phyloP scores from a whole-genome alignment of 2,329 filamentous ascomycete genomes.

The Aspergillus fumigatus region DNA sequence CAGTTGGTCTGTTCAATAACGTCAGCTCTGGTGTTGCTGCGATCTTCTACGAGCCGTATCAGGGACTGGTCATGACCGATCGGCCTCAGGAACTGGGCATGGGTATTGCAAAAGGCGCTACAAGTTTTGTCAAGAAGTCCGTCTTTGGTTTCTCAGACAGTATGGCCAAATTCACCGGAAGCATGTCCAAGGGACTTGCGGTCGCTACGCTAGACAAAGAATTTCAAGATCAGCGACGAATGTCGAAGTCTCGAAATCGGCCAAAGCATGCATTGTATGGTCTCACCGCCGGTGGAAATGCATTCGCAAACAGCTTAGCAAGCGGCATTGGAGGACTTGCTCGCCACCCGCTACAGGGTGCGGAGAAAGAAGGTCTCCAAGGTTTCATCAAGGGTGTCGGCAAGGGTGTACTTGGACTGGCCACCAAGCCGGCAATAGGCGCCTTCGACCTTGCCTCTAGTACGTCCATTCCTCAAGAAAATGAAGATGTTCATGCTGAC shows the following conservation, averaged over 20 bases:
- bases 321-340: slow-evolving; percentile 92
- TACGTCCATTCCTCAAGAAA: slow-evolving; percentile 20
- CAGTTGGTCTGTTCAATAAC: slow-evolving; percentile 96
- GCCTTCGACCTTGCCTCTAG: slow-evolving; percentile 93
- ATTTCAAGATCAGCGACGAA: slow-evolving; percentile 93
- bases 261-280: slow-evolving; percentile 97
- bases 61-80: slow-evolving; percentile 94
- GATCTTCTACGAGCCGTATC: slow-evolving; percentile 99
- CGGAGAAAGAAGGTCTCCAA: slow-evolving; percentile 87
- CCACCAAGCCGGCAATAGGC: slow-evolving; percentile 94
- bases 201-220: slow-evolving; percentile 97
- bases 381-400: slow-evolving; percentile 98
- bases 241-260: slow-evolving; percentile 85
- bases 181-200: slow-evolving; percentile 91
- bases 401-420: slow-evolving; percentile 88
- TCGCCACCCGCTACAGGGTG: slow-evolving; percentile 88
- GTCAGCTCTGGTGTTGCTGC: slow-evolving; percentile 95
- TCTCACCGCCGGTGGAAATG: slow-evolving; percentile 91
- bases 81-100: slow-evolving; percentile 90
- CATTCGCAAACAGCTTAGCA: slow-evolving; percentile 85
- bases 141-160: slow-evolving; percentile 97
- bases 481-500: slow-evolving; percentile 6
- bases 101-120: slow-evolving; percentile 93
- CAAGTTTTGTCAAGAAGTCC: slow-evolving; percentile 96
- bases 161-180: slow-evolving; percentile 96